Conservation (phyloP, 2,329 filamentous ascomycete species). For the Penicillium vulpinum region DNA sequence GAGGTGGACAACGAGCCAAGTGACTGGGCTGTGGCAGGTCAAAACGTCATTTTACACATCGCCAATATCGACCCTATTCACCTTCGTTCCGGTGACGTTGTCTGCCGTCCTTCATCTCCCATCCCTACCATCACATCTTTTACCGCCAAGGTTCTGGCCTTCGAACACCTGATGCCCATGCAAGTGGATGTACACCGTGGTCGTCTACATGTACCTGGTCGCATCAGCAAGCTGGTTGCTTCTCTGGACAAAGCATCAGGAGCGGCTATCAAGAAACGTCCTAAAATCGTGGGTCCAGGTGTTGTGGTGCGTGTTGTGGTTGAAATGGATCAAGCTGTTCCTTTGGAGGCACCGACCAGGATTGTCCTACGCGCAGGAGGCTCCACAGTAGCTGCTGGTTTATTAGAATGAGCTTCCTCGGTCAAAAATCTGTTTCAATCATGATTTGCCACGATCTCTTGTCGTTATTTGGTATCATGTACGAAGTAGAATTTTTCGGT, state of each 20-base stretch:
- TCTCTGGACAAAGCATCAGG: conserved; percentile 78
- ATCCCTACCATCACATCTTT: conserved; percentile 72
- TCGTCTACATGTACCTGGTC: conserved; percentile 73
- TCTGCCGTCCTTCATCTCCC: conserved; percentile 70
- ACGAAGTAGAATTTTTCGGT: no score
- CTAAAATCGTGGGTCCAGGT: conserved; percentile 77
- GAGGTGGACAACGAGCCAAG: conserved; percentile 70
- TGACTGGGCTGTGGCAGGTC: conserved; percentile 91
- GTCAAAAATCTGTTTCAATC: not conserved
- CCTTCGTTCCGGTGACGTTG: conserved; percentile 78
- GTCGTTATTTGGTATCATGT: not conserved
- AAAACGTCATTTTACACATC: conserved; percentile 83
- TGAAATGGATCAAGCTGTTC: conserved; percentile 70
- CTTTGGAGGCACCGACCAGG: conserved; percentile 75
- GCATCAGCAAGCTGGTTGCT: conserved; percentile 70
- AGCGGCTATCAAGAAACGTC: conserved; percentile 75
- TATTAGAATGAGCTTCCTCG: conserved; percentile 60
- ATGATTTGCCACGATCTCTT: not conserved
- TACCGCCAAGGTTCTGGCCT: conserved; percentile 80
- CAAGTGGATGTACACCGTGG: conserved; percentile 86
- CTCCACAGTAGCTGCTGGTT: conserved; percentile 81
- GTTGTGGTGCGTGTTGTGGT: conserved; percentile 75
- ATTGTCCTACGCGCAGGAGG: conserved; percentile 80
- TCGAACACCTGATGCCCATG: conserved; percentile 87
- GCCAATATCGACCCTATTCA: conserved; percentile 81